Percentiles rank a stretch among this genome's conserved stretches.
Conservation (phyloP, 768 basidiomycete genomes). For the Pleurotus tuber-regium region DNA sequence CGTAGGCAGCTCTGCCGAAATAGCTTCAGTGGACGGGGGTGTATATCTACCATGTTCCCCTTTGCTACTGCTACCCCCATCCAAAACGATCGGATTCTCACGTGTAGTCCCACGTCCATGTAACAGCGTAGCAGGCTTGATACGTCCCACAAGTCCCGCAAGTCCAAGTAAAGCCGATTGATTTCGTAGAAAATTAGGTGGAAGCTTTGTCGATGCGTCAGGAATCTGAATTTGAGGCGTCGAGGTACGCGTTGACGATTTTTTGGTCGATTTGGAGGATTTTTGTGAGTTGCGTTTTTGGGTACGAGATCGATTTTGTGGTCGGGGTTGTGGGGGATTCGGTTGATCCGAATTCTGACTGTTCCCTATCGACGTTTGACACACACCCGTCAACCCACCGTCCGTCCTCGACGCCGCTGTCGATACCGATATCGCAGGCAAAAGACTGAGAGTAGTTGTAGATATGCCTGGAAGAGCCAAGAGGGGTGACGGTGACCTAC, state of each 20-base stretch:
- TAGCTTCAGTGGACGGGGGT: slow-evolving; percentile 15
- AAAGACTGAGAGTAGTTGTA: slow-evolving; percentile 58
- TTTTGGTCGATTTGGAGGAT: slow-evolving; percentile 35
- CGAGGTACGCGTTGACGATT: slow-evolving; percentile 42
- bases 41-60: too few relatives aligned
- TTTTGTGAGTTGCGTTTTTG: slow-evolving; percentile 21
- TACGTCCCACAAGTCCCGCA: slow-evolving; percentile 66
- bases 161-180: slow-evolving; percentile 70
- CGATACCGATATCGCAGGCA: slow-evolving; percentile 33
- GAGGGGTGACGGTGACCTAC: slow-evolving; percentile 69
- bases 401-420: too few relatives aligned
- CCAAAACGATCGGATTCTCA: slow-evolving; percentile 68
- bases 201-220: slow-evolving; percentile 56
- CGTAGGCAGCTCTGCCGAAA: slow-evolving; percentile 32
- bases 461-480: slow-evolving; percentile 56
- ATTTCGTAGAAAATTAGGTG: slow-evolving; percentile 69
- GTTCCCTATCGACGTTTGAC: too few relatives aligned
- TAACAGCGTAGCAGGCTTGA: slow-evolving; percentile 55
- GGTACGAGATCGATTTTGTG: too few relatives aligned
- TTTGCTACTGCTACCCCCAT: slow-evolving; percentile 28
- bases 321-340: too few relatives aligned
- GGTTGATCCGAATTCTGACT: too few relatives aligned
- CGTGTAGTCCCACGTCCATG: slow-evolving; percentile 50
- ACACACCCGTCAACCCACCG: too few relatives aligned
- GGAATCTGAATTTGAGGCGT: slow-evolving; percentile 62